These are phyloP conservation scores for Lizonia empirigonia DNA, from an alignment of 2,329 filamentous ascomycete genomes.

Conservation along the genomic window DNA sequence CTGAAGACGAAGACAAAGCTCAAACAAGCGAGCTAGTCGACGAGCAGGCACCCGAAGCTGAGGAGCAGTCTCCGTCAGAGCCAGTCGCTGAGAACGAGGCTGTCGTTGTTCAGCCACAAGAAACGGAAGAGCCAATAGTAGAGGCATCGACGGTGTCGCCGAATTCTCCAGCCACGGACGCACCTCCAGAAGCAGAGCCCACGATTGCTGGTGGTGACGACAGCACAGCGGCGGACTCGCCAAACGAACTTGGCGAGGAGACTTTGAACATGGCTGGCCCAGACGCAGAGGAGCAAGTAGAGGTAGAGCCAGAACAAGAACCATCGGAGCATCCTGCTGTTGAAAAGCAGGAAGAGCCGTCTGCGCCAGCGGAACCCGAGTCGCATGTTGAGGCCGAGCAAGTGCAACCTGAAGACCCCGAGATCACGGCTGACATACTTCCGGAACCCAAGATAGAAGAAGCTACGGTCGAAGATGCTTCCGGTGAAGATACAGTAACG, in stretches of 20 bases:
- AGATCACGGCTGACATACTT: background rate
- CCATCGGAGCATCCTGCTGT: background rate
- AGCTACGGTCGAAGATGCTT: background rate
- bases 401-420: background rate
- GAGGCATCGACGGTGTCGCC: background rate
- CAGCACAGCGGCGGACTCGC: background rate
- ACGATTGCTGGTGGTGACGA: background rate
- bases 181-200: background rate
- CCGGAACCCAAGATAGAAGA: background rate
- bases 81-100: background rate
- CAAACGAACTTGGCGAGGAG: background rate
- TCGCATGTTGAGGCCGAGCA: background rate
- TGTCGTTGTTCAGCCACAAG: background rate
- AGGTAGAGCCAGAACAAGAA: background rate
- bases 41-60: background rate
- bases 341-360: background rate
- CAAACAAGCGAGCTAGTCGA: background rate
- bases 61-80: background rate
- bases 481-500: background rate
- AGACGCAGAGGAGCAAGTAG: background rate
- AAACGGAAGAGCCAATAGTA: background rate
- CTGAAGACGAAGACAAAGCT: background rate
- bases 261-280: background rate
- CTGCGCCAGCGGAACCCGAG: background rate
- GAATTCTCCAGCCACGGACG: background rate